Base-by-base conservation (phyloP, 331 rosid genomes). In the Malus hybrid region DNA sequence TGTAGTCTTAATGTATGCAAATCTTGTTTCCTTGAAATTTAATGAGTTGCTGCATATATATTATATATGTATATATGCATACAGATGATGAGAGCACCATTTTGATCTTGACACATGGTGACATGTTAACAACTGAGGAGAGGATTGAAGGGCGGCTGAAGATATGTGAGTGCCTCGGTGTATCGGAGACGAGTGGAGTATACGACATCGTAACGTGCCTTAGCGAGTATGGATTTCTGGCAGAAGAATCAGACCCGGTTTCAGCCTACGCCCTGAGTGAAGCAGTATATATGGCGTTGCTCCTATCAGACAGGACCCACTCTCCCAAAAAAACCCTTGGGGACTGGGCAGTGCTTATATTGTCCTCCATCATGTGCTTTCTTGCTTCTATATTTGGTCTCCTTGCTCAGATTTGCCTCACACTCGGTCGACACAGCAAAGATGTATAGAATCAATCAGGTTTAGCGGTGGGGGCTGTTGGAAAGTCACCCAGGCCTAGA, bases 101-200 rank as follows among this genome's bases (percentile, higher is more conserved):
- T 39, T 42, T 84, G 79, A 84, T 84, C 34, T 71, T 84, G 83
- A 84, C 87, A 36, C 85, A 84, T 27, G 87, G 87, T 7, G 87
- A 84, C 81, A 70, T 74, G 87, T 65, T 84, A 75, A 74, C 85
- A 15, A 59, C 79, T 2, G 87, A 84, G 78, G 87, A 84, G 78
- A 84, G 87, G 73, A 81, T 84, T 9, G 87, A 84, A 42, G 85
- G 81, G 34, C 70, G 87, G 52, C 77, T 81, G 7, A 75, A 74
- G 34, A 74, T 84, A 52, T 81, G 87, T 28, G 83, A 81, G 22
- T 61, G 50, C 57, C 39, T 84, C 5, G 75, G 80, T 19, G 50
- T 78, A 72, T 84, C 85, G 29, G 87, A 81, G 81, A 84, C 74
- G 10, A 78, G 36, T 10, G 85, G 87, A 24, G 87, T 81, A 18